phyloP scores from a whole-genome alignment of 1,139 yeast species.

The Williopsis jadinii region DNA sequence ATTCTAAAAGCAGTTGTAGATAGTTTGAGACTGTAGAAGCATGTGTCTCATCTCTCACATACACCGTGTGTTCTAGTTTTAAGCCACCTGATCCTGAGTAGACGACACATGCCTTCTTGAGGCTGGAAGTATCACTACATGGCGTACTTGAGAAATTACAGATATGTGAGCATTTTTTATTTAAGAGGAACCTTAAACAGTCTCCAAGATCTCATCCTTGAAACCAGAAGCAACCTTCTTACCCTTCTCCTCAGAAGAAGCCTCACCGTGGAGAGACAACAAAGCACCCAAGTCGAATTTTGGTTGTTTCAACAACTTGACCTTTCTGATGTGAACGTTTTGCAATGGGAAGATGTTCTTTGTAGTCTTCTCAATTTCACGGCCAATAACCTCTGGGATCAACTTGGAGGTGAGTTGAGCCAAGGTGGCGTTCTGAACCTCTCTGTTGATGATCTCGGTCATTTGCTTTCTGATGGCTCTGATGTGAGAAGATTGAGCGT shows the following conservation, averaged over 20 bases:
- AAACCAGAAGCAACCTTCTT: constrained; percentile 82
- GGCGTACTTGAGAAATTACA: background rate
- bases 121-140: too few relatives aligned
- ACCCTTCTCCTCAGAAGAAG: constrained; percentile 77
- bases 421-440: constrained; percentile 76
- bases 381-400: constrained; percentile 87
- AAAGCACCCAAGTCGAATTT: constrained; percentile 86
- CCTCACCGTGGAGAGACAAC: constrained; percentile 89
- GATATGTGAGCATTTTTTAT: constrained; percentile 1
- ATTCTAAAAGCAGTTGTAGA: too few relatives aligned
- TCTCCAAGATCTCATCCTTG: constrained; percentile 87
- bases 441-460: constrained; percentile 80
- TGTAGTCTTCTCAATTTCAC: constrained; percentile 84
- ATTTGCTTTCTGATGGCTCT: constrained; percentile 82
- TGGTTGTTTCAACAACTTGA: constrained; percentile 86
- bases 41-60: too few relatives aligned
- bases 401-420: constrained; percentile 85
- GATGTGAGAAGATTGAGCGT: constrained; percentile 87
- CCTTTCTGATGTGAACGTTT: constrained; percentile 89
- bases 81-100: too few relatives aligned
- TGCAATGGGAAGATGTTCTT: constrained; percentile 83
- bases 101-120: too few relatives aligned
- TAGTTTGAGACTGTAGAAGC: too few relatives aligned
- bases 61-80: too few relatives aligned
- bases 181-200: constrained; percentile 32